Base-by-base conservation (phyloP, 179 eudicot species). In the Patellifolia procumbens region DNA sequence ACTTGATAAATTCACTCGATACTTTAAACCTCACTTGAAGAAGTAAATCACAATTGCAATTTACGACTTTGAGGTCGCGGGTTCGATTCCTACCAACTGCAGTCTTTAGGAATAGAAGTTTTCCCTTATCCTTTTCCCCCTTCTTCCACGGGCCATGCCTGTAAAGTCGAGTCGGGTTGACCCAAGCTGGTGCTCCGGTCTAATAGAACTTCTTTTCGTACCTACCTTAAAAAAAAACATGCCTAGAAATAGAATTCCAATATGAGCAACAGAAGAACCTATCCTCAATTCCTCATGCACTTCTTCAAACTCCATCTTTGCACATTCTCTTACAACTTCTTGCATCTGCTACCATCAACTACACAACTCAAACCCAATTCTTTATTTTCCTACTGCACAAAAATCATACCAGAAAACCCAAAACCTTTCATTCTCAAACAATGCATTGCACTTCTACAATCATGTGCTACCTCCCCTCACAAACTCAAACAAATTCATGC, bases 401-500 rank as follows among this genome's bases (percentile, higher is more conserved):
- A 56, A 74, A 19, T 63, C 68, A 49, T 51, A 13, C 10, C 78
- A 56, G 55, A 81, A 48, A 73, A n/a, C 79, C 74, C 76, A 67
- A 86, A 86, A 73, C 74, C 84, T 26, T 51, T 49, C 20, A 58
- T 80, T 72, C 85, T 78, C 70, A 84, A 68, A 51, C 85, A 91
- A 75, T 94, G 96, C 84, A 86, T 92, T 52, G 88, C 97, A 49
- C 90, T 94, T 39, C 64, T 94, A 34, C 88, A 86, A 70, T 31
- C 87, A 26, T 83, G 89, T 49, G 85, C 91, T 31, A 82, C 95
- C 28, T 87, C 96, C 20, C 28, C 24, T 19, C 52, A 72, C 84
- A 90, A 85, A 76, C 89, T 92, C 77, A 88, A 66, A 78, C 98
- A 94, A 85, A 83, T 92, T 82, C 97, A 94, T 68, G 97, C 89